Percentiles rank a stretch among this genome's conserved stretches.
These are phyloP conservation scores for Phytophthora megakarya DNA, from an alignment of 352 stramenopile species.

Conservation along the genomic window DNA sequence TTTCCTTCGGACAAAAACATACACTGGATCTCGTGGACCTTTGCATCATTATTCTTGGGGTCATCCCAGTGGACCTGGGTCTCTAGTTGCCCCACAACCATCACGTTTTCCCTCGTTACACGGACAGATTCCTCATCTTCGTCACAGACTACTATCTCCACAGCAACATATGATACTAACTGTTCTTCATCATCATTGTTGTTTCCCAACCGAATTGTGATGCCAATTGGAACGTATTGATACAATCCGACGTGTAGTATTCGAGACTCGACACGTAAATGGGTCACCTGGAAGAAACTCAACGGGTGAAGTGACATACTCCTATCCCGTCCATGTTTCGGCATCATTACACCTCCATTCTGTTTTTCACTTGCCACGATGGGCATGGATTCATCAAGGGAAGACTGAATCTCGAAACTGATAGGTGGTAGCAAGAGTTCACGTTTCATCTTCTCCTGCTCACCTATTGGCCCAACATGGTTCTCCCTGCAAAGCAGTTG, in stretches of 20 bases:
- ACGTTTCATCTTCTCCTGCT: conserved; percentile 18
- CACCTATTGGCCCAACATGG: conserved; percentile 19
- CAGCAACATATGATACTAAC: conserved; percentile 18
- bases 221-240: conserved; percentile 32
- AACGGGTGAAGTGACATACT: conserved; percentile 16
- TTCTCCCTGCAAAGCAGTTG: conserved; percentile 28
- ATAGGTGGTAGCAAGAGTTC: conserved; percentile 44
- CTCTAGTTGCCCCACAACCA: conserved; percentile 47
- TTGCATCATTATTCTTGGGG: conserved; percentile 10
- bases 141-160: conserved; percentile 44
- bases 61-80: conserved; percentile 32
- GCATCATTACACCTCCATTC: conserved; percentile 14
- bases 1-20: conserved; percentile 69
- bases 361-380: background rate
- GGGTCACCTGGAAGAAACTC: conserved; percentile 29
- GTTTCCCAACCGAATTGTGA: conserved; percentile 20
- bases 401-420: conserved; percentile 34
- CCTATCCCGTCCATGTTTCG: conserved; percentile 8
- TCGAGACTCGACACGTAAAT: conserved; percentile 17
- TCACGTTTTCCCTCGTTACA: conserved; percentile 33
- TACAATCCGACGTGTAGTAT: conserved; percentile 26
- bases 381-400: background rate
- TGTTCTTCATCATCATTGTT: background rate
- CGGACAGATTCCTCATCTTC: conserved; percentile 26
- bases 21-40: conserved; percentile 49